Percentiles rank a stretch among this genome's conserved stretches.
Evolutionary conservation across 2,329 filamentous ascomycete species (phyloP).

Genomic region (Ophiognomonia clavigignenti-juglandacearum): DNA sequence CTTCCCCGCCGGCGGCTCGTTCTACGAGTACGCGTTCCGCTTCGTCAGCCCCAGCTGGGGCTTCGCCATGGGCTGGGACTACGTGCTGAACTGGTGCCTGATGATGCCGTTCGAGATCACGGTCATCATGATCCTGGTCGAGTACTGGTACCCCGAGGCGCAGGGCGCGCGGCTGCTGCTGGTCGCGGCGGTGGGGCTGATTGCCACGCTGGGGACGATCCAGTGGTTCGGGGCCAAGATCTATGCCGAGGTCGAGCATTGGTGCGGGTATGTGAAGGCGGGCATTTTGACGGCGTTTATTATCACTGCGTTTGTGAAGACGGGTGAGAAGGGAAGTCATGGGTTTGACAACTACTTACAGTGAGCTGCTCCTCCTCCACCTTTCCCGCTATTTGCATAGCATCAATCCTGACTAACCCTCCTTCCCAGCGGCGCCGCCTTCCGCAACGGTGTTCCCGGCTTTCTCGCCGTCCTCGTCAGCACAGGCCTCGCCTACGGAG

Average conservation of each 20-base stretch:
- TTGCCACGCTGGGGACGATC: neutral
- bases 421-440: constrained; percentile 21
- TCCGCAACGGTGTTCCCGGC: constrained; percentile 35
- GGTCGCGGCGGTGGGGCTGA: constrained; percentile 31
- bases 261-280: constrained; percentile 48
- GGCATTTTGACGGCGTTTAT: constrained; percentile 51
- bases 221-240: constrained; percentile 36
- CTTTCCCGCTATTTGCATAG: neutral
- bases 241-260: constrained; percentile 46
- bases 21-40: constrained; percentile 33
- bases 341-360: constrained; percentile 11
- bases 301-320: constrained; percentile 47
- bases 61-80: constrained; percentile 37
- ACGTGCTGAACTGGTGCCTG: constrained; percentile 30
- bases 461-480: constrained; percentile 39
- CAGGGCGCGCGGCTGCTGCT: constrained; percentile 28
- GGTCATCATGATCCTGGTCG: constrained; percentile 26
- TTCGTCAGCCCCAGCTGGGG: constrained; percentile 34
- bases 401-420: neutral
- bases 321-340: constrained; percentile 3
- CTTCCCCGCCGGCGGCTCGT: constrained; percentile 31
- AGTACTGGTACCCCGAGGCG: constrained; percentile 25
- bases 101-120: constrained; percentile 34
- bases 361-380: neutral
- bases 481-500: constrained; percentile 39